A percentile compares a stretch with the other conserved stretches of the same genome.
These are phyloP conservation scores for Fusarium phyllophilum DNA, from an alignment of 2,329 filamentous ascomycete species.

Conservation along the genomic window DNA sequence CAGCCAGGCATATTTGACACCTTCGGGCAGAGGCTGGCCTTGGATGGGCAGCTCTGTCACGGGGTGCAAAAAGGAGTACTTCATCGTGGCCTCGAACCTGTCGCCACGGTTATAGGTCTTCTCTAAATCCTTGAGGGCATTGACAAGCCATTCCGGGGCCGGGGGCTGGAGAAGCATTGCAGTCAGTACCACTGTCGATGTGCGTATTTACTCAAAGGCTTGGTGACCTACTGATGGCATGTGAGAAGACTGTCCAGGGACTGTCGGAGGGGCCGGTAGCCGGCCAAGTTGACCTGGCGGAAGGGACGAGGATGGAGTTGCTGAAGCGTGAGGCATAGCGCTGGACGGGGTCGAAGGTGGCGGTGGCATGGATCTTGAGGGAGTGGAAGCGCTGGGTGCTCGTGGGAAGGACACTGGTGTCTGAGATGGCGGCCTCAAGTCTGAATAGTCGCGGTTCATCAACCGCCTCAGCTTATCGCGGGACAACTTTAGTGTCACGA, in stretches of 20 bases:
- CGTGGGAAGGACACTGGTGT: constrained; percentile 49
- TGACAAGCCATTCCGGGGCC: constrained; percentile 85
- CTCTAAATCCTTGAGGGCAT: constrained; percentile 76
- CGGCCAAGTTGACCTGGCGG: constrained; percentile 70
- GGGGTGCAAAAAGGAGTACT: constrained; percentile 82
- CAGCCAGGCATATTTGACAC: constrained; percentile 82
- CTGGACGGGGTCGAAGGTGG: constrained; percentile 52
- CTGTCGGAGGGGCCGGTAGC: constrained; percentile 72
- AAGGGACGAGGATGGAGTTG: constrained; percentile 50
- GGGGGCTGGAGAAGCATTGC: constrained; percentile 69
- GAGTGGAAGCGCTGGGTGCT: constrained; percentile 46
- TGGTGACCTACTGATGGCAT: constrained; percentile 66
- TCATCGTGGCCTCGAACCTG: constrained; percentile 90
- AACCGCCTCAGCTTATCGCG: constrained; percentile 77
- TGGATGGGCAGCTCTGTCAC: constrained; percentile 73
- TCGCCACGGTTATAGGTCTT: constrained; percentile 79
- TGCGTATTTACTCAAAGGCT: constrained; percentile 7
- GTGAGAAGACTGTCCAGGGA: constrained; percentile 64
- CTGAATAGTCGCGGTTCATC: constrained; percentile 63
- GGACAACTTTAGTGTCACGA: constrained; percentile 80
- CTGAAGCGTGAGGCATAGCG: constrained; percentile 51
- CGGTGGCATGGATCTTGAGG: constrained; percentile 49
- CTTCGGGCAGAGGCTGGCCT: constrained; percentile 65
- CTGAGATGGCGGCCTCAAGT: constrained; percentile 50
- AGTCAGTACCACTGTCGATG: constrained; percentile 30